Evolutionary conservation across 768 basidiomycete species (phyloP).

Genomic region (Agrocybe chaxingu): DNA sequence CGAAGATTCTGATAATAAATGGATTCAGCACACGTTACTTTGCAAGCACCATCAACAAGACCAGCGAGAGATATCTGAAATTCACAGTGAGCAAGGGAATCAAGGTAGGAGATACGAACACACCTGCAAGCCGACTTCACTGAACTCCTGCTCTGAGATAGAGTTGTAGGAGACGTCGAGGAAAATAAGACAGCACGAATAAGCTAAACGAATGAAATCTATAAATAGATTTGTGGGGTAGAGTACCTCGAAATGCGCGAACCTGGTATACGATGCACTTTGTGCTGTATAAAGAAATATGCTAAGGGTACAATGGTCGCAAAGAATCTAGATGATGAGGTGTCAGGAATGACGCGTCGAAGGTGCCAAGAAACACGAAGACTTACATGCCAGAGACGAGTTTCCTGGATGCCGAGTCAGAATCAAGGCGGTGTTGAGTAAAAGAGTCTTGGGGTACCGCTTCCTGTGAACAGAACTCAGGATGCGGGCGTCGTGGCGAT

Average conservation of each 20-base stretch:
- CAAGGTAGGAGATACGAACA: conserved; percentile 10
- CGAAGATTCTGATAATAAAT: conserved; percentile 37
- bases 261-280: conserved; percentile 33
- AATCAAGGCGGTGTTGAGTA: background rate
- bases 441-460: conserved; percentile 38
- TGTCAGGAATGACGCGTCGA: conserved; percentile 4
- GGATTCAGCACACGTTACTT: conserved; percentile 2
- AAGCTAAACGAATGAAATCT: conserved; percentile 47
- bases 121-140: conserved; percentile 51
- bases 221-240: background rate
- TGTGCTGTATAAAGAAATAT: conserved; percentile 44
- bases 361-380: background rate
- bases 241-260: conserved; percentile 12
- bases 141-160: conserved; percentile 56
- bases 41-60: conserved; percentile 15
- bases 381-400: conserved; percentile 50
- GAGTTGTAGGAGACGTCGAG: conserved; percentile 75
- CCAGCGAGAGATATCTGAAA: conserved; percentile 22
- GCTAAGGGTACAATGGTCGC: no score
- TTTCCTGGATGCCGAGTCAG: conserved; percentile 34
- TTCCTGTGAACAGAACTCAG: conserved; percentile 39
- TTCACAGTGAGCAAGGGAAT: background rate
- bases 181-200: conserved; percentile 73
- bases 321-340: no score
- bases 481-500: conserved; percentile 49